Percentiles rank a stretch among this genome's conserved stretches.
These are phyloP conservation scores for Paraphoma sp. DNA, from an alignment of 2,329 filamentous ascomycete genomes.

Conservation along the genomic window DNA sequence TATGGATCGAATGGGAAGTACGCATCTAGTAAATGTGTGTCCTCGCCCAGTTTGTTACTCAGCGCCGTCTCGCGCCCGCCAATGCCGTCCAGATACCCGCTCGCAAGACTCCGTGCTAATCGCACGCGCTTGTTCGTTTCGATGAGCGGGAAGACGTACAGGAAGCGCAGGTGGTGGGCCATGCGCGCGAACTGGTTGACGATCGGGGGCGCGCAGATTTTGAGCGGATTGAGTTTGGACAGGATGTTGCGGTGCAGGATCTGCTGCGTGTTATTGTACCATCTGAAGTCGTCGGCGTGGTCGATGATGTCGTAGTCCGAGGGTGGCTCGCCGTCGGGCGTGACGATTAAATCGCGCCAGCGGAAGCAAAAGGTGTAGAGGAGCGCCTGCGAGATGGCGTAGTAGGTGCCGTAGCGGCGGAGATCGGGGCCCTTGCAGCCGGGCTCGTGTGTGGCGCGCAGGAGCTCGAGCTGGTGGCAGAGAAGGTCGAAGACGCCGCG, in stretches of 20 bases:
- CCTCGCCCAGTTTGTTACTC: conserved; percentile 69
- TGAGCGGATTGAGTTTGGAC: conserved; percentile 90
- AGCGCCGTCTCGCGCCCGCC: conserved; percentile 63
- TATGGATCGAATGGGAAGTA: conserved; percentile 99
- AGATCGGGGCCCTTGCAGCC: conserved; percentile 84
- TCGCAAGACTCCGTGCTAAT: conserved; percentile 72
- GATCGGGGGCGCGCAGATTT: conserved; percentile 89
- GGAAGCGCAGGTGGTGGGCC: conserved; percentile 81
- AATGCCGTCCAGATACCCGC: conserved; percentile 53
- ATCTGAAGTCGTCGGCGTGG: conserved; percentile 76
- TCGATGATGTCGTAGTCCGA: conserved; percentile 62
- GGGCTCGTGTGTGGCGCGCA: conserved; percentile 75
- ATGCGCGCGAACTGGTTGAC: conserved; percentile 91
- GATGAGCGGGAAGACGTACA: conserved; percentile 87
- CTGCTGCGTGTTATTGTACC: conserved; percentile 77
- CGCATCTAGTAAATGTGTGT: conserved; percentile 84
- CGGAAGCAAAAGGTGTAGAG: conserved; percentile 98
- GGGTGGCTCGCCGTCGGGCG: conserved; percentile 52
- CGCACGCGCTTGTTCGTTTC: conserved; percentile 92
- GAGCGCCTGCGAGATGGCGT: conserved; percentile 84
- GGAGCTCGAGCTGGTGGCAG: conserved; percentile 75
- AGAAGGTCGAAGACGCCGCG: conserved; percentile 82
- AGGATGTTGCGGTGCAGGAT: conserved; percentile 79
- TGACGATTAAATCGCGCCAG: conserved; percentile 85
- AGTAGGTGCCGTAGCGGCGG: conserved; percentile 82